Conservation (phyloP, 352 stramenopile species). For the Phytophthora fragariae region DNA sequence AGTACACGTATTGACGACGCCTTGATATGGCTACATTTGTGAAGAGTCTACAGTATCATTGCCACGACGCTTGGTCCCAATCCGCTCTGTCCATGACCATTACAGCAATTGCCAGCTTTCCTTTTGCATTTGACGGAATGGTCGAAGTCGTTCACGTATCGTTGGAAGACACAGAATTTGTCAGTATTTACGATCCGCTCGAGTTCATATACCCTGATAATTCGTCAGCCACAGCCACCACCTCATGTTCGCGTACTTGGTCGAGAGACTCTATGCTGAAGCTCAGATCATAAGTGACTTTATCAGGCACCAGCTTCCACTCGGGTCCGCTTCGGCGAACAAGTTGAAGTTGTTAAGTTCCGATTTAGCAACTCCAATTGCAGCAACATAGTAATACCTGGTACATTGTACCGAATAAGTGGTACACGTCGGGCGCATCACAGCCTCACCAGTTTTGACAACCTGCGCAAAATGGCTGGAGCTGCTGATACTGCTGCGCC, state of each 20-base stretch:
- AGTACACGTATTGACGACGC: no score
- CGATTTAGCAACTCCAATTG: no score
- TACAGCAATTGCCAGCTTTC: not conserved
- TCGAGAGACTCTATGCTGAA: no score
- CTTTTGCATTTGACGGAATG: not conserved
- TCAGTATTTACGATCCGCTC: not conserved
- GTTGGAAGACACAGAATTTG: not conserved
- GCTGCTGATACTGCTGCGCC: constrained; percentile 4
- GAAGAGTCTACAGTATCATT: no score
- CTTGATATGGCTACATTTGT: not conserved
- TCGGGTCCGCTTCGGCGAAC: no score
- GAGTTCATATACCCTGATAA: not conserved
- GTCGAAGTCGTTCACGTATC: constrained; percentile 5
- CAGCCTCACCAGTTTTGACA: constrained; percentile 11
- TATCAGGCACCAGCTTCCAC: no score
- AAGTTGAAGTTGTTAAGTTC: no score
- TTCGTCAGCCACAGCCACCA: not conserved
- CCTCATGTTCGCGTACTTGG: no score
- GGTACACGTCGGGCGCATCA: not conserved
- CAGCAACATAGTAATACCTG: no score
- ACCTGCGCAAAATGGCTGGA: constrained; percentile 41
- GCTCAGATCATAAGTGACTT: no score
- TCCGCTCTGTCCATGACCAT: no score
- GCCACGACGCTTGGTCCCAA: no score
- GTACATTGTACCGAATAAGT: not conserved